Percentiles rank a stretch among this genome's conserved stretches.
These are phyloP conservation scores for Verruconis gallopava DNA, from an alignment of 2,329 filamentous ascomycete genomes.

Conservation along the genomic window DNA sequence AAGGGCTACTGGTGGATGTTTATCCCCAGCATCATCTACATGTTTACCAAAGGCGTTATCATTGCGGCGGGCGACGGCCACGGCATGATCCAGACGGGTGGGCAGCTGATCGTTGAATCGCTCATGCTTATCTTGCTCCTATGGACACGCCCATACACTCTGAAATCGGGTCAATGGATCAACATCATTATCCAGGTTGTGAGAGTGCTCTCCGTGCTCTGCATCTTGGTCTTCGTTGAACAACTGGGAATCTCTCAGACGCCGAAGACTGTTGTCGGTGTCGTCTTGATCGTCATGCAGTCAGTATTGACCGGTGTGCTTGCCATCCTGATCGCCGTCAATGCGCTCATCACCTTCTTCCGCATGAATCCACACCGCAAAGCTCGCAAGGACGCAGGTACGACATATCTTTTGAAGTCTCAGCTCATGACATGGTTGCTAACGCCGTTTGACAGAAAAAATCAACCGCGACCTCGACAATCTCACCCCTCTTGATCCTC, in stretches of 20 bases:
- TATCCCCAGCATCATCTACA: constrained; percentile 76
- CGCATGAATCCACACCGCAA: constrained; percentile 83
- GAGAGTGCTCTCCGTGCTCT: constrained; percentile 74
- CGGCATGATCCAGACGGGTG: constrained; percentile 66
- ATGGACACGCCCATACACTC: constrained; percentile 77
- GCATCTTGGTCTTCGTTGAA: constrained; percentile 87
- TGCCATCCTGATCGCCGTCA: constrained; percentile 78
- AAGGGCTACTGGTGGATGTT: constrained; percentile 97
- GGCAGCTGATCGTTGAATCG: constrained; percentile 69
- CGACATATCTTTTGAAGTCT: too few species aligned
- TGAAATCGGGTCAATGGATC: constrained; percentile 79
- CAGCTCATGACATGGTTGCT: too few species aligned
- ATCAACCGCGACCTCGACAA: constrained; percentile 62
- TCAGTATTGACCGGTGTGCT: constrained; percentile 69
- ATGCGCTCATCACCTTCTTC: constrained; percentile 70
- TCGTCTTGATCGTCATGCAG: constrained; percentile 89
- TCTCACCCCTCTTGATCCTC: constrained; percentile 74
- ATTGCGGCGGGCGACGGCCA: constrained; percentile 78
- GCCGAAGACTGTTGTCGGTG: constrained; percentile 83
- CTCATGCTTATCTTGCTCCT: constrained; percentile 67
- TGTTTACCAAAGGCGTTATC: constrained; percentile 76
- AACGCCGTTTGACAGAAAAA: constrained; percentile 67
- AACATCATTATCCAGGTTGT: constrained; percentile 87
- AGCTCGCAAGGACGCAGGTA: constrained; percentile 81
- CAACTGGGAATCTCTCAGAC: constrained; percentile 82